Evolutionary conservation across 2,329 filamentous ascomycete species (phyloP).

Genomic region (Lasiodiplodia sp.): DNA sequence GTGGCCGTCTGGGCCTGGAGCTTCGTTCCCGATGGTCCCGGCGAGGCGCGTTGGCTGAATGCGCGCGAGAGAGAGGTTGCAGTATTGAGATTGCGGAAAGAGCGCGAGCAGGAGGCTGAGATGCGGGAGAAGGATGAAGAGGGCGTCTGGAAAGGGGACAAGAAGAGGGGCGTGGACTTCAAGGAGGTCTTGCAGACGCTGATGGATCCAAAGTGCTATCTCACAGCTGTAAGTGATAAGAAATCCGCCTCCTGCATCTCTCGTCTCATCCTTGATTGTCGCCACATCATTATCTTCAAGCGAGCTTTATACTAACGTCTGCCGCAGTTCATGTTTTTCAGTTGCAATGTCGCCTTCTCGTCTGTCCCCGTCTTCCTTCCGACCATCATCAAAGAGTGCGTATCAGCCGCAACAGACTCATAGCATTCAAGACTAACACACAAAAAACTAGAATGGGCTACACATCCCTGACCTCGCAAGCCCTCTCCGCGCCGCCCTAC

Average conservation of each 20-base stretch:
- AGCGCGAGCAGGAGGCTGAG: conserved; percentile 49
- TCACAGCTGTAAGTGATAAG: conserved; percentile 66
- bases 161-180: conserved; percentile 55
- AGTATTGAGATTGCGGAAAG: conserved; percentile 68
- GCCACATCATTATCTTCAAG: not conserved
- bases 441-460: conserved; percentile 68
- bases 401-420: conserved; percentile 3
- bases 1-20: conserved; percentile 77
- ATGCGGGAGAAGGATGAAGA: conserved; percentile 37
- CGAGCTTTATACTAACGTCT: not conserved
- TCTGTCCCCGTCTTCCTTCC: conserved; percentile 89
- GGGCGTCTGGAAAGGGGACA: conserved; percentile 21
- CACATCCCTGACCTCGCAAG: conserved; percentile 71
- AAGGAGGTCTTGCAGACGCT: conserved; percentile 67
- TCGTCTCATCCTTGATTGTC: not conserved
- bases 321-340: conserved; percentile 75
- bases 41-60: conserved; percentile 52
- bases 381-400: conserved; percentile 71
- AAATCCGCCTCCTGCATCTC: not conserved
- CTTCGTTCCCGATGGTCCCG: conserved; percentile 77
- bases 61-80: conserved; percentile 68
- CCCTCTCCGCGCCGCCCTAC: conserved; percentile 81
- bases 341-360: conserved; percentile 85
- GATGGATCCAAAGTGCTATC: conserved; percentile 72
- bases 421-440: not conserved